Conservation (phyloP, 805 yeast genomes). For the Saccharomycopsis babjevae region DNA sequence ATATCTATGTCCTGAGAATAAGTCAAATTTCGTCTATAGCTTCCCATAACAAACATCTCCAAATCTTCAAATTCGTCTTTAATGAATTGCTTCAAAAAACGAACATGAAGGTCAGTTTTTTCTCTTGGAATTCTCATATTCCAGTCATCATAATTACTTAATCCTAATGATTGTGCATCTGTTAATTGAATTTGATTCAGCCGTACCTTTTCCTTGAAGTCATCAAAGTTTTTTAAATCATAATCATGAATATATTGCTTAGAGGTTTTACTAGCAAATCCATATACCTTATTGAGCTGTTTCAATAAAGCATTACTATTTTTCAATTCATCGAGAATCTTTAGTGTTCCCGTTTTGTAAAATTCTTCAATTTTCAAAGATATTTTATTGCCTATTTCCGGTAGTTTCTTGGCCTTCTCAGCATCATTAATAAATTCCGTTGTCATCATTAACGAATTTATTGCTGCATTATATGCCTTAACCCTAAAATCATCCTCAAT, state of each 20-base stretch:
- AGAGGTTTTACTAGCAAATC: constrained; percentile 39
- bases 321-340: constrained; percentile 19
- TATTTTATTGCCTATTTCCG: constrained; percentile 33
- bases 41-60: constrained; percentile 36
- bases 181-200: constrained; percentile 17
- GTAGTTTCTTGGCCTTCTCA: constrained; percentile 30
- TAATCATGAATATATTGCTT: constrained; percentile 28
- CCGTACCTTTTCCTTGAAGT: constrained; percentile 25
- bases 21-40: constrained; percentile 39
- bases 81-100: constrained; percentile 24
- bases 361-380: constrained; percentile 39
- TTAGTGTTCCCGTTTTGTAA: constrained; percentile 27
- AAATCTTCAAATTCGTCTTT: constrained; percentile 28
- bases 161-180: constrained; percentile 28
- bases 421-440: constrained; percentile 26
- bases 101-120: constrained; percentile 34
- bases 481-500: constrained; percentile 31
- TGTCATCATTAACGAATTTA: constrained; percentile 27
- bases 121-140: constrained; percentile 33
- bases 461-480: constrained; percentile 36
- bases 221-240: constrained; percentile 32
- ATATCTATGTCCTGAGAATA: constrained; percentile 46
- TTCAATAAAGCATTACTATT: constrained; percentile 25
- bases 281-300: constrained; percentile 33
- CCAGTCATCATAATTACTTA: constrained; percentile 41